Evolutionary conservation across 345 rosid genomes (phyloP).

Genomic region (Eucalyptus tenuipes): DNA sequence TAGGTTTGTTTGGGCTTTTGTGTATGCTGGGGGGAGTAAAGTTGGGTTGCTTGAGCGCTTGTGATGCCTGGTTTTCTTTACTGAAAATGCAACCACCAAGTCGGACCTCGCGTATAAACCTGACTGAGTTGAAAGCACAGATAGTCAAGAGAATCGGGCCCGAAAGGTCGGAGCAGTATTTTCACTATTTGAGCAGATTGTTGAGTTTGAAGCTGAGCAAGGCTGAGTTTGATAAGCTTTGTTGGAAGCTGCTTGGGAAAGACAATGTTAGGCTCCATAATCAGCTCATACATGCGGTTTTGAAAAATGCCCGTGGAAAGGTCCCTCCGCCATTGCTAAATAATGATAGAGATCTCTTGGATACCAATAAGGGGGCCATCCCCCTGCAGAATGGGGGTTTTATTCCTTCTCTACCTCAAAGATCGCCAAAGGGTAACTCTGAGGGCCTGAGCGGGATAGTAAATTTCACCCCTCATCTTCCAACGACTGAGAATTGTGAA

Average conservation of each 20-base stretch:
- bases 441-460: constrained; percentile 14
- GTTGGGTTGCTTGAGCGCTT: not conserved
- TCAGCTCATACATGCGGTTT: constrained; percentile 23
- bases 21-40: not conserved
- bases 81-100: constrained; percentile 25
- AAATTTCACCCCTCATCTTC: constrained; percentile 2
- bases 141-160: constrained; percentile 26
- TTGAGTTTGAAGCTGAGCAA: constrained; percentile 25
- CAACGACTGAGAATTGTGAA: not conserved
- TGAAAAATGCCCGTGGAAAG: constrained; percentile 29
- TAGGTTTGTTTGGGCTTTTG: not conserved
- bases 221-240: constrained; percentile 24
- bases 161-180: constrained; percentile 15
- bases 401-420: not conserved
- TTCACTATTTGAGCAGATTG: constrained; percentile 13
- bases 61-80: not conserved
- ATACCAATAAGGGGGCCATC: not conserved
- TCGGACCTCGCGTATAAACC: constrained; percentile 8
- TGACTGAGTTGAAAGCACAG: constrained; percentile 20
- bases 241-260: constrained; percentile 20
- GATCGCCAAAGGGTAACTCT: not conserved
- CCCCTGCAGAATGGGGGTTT: constrained; percentile 1
- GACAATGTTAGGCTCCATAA: constrained; percentile 30
- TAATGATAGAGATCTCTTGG: not conserved
- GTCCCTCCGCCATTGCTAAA: constrained; percentile 3